Base-by-base conservation (phyloP, 352 stramenopile genomes). In the Pythium oligandrum region DNA sequence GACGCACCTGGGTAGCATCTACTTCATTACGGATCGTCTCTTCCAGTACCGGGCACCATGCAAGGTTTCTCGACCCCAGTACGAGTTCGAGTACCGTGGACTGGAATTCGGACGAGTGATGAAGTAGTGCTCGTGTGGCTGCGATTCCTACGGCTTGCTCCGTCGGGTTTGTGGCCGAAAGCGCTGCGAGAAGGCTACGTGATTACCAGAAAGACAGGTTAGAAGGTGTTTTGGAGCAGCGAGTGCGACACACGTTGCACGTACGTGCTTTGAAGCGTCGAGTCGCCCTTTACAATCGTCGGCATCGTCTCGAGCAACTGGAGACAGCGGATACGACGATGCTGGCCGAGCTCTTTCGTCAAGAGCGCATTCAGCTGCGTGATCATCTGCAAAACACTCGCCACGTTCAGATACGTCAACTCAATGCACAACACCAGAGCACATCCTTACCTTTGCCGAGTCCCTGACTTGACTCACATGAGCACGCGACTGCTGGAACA, bases 381-480 rank as follows among this genome's bases (percentile, higher is more conserved):
- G 10, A 45, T 2, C 6, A 45, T 34, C 17, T 12, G 12, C 7
- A 42, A 9, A 39, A 50, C 31, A 57, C 7, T 8, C 7, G 34
- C 37, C 4, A 3, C 9, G 34, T 34, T 43, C 17, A 47, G 46
- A 37, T 7, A 47, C 8, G 31, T 12, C n/a, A 8, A 12, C 17
- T 33, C n/a, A 8, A 36, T 9, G 50, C 10, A 50, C 31, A 26
- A 35, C 3, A 40, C 33, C 17, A 26, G 17, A 26, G 17, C 1
- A 37, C 9, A 7, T 40, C 17, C 46, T 3, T 37, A 82, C 73
- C 63, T 86, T 86, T 26, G 55, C 51, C 2, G 61, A 42, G 40
- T 86, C 75, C 37, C 70, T 78, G 7, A 86, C 66, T 61, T 78
- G 73, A 11, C 64, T 63, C 9, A 83, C 55, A 37, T 86, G 75